phyloP scores from a whole-genome alignment of 2,329 filamentous ascomycete species.

The Trichoderma arundinaceum region DNA sequence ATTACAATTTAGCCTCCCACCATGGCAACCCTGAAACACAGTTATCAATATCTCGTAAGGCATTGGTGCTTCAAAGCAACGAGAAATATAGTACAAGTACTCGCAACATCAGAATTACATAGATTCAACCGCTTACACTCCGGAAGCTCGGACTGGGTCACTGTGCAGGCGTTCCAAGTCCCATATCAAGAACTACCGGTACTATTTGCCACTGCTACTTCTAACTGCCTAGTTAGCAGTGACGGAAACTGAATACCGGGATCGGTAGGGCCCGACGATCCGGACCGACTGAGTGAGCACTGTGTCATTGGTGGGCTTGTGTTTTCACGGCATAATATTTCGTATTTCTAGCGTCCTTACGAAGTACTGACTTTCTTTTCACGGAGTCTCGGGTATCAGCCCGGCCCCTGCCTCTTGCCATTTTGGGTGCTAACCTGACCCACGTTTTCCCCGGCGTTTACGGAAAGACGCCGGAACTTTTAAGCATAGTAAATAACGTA shows the following conservation, averaged over 20 bases:
- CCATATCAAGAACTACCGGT: background rate
- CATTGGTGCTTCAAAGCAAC: too few relatives aligned
- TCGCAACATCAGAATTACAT: too few relatives aligned
- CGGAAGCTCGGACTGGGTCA: too few relatives aligned
- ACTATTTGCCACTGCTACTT: background rate
- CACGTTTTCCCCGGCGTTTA: background rate
- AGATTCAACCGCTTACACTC: too few relatives aligned
- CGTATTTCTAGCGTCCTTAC: background rate
- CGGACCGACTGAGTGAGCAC: background rate
- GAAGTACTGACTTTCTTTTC: background rate
- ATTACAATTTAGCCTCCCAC: too few relatives aligned
- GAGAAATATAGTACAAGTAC: too few relatives aligned
- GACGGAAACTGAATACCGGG: background rate
- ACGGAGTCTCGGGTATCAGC: background rate
- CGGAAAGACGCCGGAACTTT: background rate
- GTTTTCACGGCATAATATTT: background rate
- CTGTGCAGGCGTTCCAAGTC: too few relatives aligned
- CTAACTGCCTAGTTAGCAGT: background rate
- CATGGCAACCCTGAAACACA: too few relatives aligned
- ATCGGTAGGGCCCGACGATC: constrained; percentile 19
- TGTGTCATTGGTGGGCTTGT: constrained; percentile 5
- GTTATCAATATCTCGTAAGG: background rate
- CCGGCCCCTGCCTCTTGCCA: background rate
- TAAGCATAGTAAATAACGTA: constrained; percentile 11
- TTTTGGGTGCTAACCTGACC: background rate